Conservation (phyloP, 179 eudicot species). For the Nepenthes alata region DNA sequence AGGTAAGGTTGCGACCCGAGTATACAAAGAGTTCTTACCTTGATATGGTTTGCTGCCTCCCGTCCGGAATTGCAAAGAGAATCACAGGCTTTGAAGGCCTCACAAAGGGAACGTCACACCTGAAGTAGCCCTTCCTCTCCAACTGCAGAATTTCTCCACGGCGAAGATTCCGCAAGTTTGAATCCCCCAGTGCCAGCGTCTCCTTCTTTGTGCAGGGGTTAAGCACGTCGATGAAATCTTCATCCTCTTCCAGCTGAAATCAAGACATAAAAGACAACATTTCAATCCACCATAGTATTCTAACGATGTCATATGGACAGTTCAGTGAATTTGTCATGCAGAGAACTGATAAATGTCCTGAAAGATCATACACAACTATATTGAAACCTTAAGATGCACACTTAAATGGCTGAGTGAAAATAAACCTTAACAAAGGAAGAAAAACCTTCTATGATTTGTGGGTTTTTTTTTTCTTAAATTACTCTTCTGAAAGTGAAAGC, state of each 20-base stretch:
- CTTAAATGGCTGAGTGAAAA: no score
- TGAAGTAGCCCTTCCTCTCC: conserved; percentile 92
- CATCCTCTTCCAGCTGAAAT: conserved; percentile 78
- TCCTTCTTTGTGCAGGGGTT: conserved; percentile 74
- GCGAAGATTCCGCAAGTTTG: conserved; percentile 79
- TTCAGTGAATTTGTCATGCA: no score
- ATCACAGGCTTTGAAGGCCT: conserved; percentile 73
- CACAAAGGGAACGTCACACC: conserved; percentile 70
- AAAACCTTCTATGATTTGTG: no score
- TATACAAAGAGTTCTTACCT: conserved; percentile 15
- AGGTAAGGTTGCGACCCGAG: no score
- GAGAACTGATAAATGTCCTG: no score
- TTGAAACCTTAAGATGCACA: no score
- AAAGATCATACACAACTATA: no score
- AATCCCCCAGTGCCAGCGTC: conserved; percentile 71
- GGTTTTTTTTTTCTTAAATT: no score
- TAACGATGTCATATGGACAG: neutral
- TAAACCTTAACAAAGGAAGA: no score
- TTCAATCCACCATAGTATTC: neutral
- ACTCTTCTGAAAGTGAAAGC: no score
- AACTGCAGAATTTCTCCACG: conserved; percentile 76
- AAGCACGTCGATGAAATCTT: conserved; percentile 71
- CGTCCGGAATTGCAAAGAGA: conserved; percentile 84
- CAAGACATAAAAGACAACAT: neutral
- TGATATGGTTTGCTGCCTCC: conserved; percentile 56